Base-by-base conservation (phyloP, 2,329 filamentous ascomycete genomes). In the Aspergillus calidoustus region DNA sequence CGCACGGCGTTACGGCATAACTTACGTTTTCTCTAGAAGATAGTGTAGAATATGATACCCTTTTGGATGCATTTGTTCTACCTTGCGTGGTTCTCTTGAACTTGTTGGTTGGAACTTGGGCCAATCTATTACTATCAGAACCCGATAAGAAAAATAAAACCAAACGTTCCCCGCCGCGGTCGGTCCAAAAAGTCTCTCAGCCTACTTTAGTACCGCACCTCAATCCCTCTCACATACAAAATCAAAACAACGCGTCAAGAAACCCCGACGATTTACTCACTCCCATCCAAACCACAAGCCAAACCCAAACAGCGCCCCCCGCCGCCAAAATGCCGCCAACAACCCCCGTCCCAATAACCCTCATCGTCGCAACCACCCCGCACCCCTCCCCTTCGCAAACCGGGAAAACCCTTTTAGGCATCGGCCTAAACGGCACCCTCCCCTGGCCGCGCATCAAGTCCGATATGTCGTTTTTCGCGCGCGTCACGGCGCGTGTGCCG, bases 391-490 rank as follows among this genome's bases (percentile, higher is more conserved):
- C 87, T 89, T 71, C 80, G 60, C 95, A 89, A 44, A 19, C 30
- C 28, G 17, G 54, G 88, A 95, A 76, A 91, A 95, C n/a, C 86
- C 87, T 83, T 71, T 91, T 97, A 82, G 95, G 95, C 74, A 98
- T 99, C 71, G 95, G 95, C 62, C 84, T 86, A 51, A 83, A 84
- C 62, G 92, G 92, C 63, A 85, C 83, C 3, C 87, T 99, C 58
- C 95, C 95, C 4, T 99, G 95, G 95, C 91, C 90, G 0, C 90
- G 90, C 48, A 85, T 98, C 38, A 91, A 89, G 77, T 89, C 90
- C 65, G 95, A 99, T 79, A 97, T 99, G 92, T 88, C 88, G 44
- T 98, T 97, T 77, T 99, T 99, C 76, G 91, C 92, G 19, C 89
- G 93, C 62, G 90, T 97, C 46, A 98, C 94, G 3, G 92, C 91